phyloP scores from a whole-genome alignment of 208 protist species.

The Trypanosoma caninum region DNA sequence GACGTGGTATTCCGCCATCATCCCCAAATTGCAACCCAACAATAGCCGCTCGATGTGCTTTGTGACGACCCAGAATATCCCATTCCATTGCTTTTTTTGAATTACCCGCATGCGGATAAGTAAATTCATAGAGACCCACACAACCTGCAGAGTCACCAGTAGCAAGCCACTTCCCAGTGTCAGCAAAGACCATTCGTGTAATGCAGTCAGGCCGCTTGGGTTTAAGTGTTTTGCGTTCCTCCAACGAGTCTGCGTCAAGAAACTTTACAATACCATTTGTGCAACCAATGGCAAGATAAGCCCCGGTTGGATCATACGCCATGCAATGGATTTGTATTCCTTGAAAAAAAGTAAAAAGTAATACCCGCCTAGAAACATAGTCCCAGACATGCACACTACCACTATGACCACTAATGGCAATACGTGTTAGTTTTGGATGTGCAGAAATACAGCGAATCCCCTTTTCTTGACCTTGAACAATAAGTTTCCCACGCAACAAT shows the following conservation, averaged over 20 bases:
- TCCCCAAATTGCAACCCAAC: constrained; percentile 85
- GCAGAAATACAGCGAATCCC: constrained; percentile 76
- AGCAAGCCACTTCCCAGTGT: constrained; percentile 76
- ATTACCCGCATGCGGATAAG: constrained; percentile 45
- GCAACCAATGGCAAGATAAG: constrained; percentile 88
- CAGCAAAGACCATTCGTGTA: constrained; percentile 77
- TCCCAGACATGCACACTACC: constrained; percentile 92
- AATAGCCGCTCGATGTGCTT: constrained; percentile 88
- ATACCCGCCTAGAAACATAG: constrained; percentile 62
- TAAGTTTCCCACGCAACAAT: constrained; percentile 64
- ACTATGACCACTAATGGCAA: constrained; percentile 86
- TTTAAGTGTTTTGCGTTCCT: constrained; percentile 82
- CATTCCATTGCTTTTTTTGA: constrained; percentile 72
- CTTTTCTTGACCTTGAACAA: constrained; percentile 89
- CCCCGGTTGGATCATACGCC: constrained; percentile 82
- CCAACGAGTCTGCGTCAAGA: constrained; percentile 75
- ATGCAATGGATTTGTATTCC: constrained; percentile 78
- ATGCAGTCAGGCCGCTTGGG: constrained; percentile 68
- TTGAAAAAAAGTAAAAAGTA: constrained; percentile 80
- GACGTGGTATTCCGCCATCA: constrained; percentile 39
- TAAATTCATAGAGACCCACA: constrained; percentile 90
- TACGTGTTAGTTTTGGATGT: constrained; percentile 73
- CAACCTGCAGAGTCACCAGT: constrained; percentile 68
- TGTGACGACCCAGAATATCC: constrained; percentile 90
- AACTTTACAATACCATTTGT: constrained; percentile 93